These are phyloP conservation scores for Clavispora phyllophila DNA, from an alignment of 805 yeast species.

Conservation along the genomic window DNA sequence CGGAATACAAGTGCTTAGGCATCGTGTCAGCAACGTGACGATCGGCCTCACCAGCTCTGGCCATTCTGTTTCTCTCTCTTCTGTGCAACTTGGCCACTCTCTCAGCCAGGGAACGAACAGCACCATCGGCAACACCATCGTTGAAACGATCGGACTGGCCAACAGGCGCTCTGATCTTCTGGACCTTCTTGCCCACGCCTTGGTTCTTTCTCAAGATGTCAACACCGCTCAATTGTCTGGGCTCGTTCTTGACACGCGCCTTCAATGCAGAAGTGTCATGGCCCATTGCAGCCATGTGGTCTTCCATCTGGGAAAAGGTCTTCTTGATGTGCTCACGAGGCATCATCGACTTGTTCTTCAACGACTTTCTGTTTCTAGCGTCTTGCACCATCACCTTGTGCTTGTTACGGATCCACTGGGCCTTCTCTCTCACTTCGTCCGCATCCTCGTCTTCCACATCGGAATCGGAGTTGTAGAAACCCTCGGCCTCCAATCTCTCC, in stretches of 20 bases:
- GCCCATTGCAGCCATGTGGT: slow-evolving; percentile 85
- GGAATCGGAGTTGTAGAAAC: slow-evolving; percentile 89
- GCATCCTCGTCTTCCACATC: slow-evolving; percentile 51
- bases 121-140: slow-evolving; percentile 83
- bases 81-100: slow-evolving; percentile 85
- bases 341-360: slow-evolving; percentile 81
- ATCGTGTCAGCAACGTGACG: slow-evolving; percentile 78
- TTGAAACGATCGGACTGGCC: slow-evolving; percentile 74
- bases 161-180: slow-evolving; percentile 44
- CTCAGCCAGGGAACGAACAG: slow-evolving; percentile 76
- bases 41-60: slow-evolving; percentile 95
- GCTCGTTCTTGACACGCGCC: slow-evolving; percentile 29
- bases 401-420: slow-evolving; percentile 91
- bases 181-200: slow-evolving; percentile 35
- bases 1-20: slow-evolving; percentile 93
- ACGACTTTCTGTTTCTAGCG: slow-evolving; percentile 78
- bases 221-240: slow-evolving; percentile 55
- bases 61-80: slow-evolving; percentile 87
- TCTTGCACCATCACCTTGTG: slow-evolving; percentile 91
- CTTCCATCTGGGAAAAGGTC: slow-evolving; percentile 74
- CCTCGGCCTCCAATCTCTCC: slow-evolving; percentile 87
- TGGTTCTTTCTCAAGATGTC: slow-evolving; percentile 68
- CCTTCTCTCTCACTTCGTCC: slow-evolving; percentile 67
- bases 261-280: slow-evolving; percentile 69
- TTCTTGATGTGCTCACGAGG: slow-evolving; percentile 85